Evolutionary conservation across 1,139 yeast species (phyloP), one percentile per base, ranked within the genome.

Genomic region (Taphrina wiesneri): DNA sequence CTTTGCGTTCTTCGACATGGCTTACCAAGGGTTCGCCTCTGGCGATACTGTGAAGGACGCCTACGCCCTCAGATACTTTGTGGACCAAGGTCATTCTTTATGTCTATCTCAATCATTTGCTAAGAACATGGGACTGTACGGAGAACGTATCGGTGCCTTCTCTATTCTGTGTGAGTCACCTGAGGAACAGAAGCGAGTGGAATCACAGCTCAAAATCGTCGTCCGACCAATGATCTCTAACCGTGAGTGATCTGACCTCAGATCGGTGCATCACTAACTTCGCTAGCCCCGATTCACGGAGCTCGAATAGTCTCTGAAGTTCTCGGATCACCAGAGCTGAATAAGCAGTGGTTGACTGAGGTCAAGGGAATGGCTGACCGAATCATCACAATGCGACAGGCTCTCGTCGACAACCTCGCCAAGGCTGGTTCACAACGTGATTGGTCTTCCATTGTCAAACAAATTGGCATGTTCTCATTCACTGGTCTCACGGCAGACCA

Each of bases 401-500:
- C 64, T 39, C 83, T 93, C 73, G 84, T 87, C 76, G 80, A 80
- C 69, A 81, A 83, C 71, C 82, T 91, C 71, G 84, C 83, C 68
- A 65, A 67, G 19, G 83, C 90, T 70, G 82, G 84, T 15, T 90
- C 98, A 57, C 93, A 95, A 63, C 96, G 96, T 67, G 85, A 82
- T 76, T 93, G 99, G 99, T 90, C 87, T 72, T 98, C 92, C 77
- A 90, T 93, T 73, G 90, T 89, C 65, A 82, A 83, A 70, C 98
- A 93, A 79, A 88, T 90, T 69, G 99, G 99, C 72, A 93, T 93
- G 99, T 93, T 93, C 77, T 90, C 97, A 66, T 93, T 86, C 79
- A 92, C 98, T 28, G 98, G 97, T 1, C 82, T 93, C 72, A 78
- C 83, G 25, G 81, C 87, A 28, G 90, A 86, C 63, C 93, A 90